Conservation (phyloP, 2,329 filamentous ascomycete species). For the Mycosphaerelloides madeirae region DNA sequence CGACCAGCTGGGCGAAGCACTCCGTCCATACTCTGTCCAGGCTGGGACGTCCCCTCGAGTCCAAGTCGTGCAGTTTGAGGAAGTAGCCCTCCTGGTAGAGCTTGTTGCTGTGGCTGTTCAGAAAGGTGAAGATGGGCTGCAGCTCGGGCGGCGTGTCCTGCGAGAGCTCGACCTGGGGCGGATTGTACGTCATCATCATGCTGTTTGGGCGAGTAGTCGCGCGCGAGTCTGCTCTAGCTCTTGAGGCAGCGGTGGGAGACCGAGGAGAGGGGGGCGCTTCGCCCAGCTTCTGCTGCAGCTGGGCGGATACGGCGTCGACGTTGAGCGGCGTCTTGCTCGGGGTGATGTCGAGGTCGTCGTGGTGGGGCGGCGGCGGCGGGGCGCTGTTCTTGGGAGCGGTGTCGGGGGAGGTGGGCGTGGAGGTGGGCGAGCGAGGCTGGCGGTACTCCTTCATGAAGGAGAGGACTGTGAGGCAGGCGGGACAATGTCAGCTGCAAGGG, state of each 20-base stretch:
- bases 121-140: constrained; percentile 85
- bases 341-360: constrained; percentile 15
- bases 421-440: constrained; percentile 24
- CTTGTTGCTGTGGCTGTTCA: constrained; percentile 95
- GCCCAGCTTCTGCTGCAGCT: constrained; percentile 11
- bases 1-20: constrained; percentile 93
- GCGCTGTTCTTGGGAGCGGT: no score
- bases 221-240: constrained; percentile 44
- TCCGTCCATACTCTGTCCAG: constrained; percentile 87
- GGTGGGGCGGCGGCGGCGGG: constrained; percentile 10
- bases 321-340: constrained; percentile 17
- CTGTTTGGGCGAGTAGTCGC: constrained; percentile 68
- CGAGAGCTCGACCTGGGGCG: constrained; percentile 77
- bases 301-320: constrained; percentile 22
- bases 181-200: constrained; percentile 80
- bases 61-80: constrained; percentile 90
- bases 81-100: constrained; percentile 98
- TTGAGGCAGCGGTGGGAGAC: constrained; percentile 34
- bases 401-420: background rate
- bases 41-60: constrained; percentile 82
- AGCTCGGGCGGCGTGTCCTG: constrained; percentile 87
- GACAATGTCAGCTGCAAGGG: constrained; percentile 4
- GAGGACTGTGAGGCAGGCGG: constrained; percentile 54
- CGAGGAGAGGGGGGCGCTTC: constrained; percentile 33
- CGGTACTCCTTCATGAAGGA: constrained; percentile 77